Percentiles rank a stretch among this genome's conserved stretches.
Conservation (phyloP, 2,329 filamentous ascomycete species). For the Cytospora schulzeri region DNA sequence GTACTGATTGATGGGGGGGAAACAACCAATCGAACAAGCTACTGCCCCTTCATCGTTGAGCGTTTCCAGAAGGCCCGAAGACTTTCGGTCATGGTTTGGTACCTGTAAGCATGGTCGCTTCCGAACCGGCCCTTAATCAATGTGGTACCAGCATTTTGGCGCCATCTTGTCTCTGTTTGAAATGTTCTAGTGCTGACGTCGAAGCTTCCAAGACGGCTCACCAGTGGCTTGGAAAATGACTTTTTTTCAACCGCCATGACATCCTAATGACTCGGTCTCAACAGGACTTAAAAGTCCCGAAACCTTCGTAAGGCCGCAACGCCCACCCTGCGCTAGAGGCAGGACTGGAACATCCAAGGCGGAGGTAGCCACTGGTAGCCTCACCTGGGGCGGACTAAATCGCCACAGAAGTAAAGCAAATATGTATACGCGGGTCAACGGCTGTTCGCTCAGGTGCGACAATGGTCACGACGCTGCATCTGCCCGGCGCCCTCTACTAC, state of each 20-base stretch:
- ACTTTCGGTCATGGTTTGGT: slow-evolving; percentile 22
- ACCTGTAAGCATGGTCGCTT: slow-evolving; percentile 12
- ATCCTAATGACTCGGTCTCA: slow-evolving; percentile 15
- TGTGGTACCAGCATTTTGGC: slow-evolving; percentile 16
- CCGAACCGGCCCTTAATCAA: slow-evolving; percentile 20
- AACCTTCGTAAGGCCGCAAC: slow-evolving; percentile 8
- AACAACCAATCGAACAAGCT: neutral
- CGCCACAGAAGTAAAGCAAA: neutral
- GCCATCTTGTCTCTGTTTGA: slow-evolving; percentile 8
- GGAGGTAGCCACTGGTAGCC: too few species aligned
- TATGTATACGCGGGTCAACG: neutral
- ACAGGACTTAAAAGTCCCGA: neutral
- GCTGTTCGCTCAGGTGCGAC: neutral
- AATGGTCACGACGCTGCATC: neutral
- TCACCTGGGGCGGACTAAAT: neutral
- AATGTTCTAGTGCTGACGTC: slow-evolving; percentile 19
- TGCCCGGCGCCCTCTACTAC: neutral
- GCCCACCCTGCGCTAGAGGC: slow-evolving; percentile 1
- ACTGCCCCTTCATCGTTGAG: slow-evolving; percentile 1
- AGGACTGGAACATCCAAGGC: neutral
- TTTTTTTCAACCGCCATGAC: slow-evolving; percentile 19
- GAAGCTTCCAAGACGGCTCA: slow-evolving; percentile 19
- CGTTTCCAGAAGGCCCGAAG: slow-evolving; percentile 17
- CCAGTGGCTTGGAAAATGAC: slow-evolving; percentile 4
- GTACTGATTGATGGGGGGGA: neutral